Conservation (phyloP, 2,329 filamentous ascomycete species). For the Xylariomycetidae sp. region DNA sequence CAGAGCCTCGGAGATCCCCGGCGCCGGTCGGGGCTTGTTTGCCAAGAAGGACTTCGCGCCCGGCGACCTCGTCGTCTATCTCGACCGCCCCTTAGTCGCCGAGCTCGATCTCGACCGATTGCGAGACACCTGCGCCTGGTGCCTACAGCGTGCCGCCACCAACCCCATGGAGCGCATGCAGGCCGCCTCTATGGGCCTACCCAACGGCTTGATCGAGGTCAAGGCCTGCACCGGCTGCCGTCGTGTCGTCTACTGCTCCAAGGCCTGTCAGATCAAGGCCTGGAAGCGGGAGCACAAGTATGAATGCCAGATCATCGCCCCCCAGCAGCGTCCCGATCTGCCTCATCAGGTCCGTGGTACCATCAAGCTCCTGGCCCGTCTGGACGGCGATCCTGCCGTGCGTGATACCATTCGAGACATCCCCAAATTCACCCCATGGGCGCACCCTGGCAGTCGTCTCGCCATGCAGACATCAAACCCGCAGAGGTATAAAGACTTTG, state of each 20-base stretch:
- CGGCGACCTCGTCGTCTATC: conserved; percentile 16
- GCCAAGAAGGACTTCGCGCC: conserved; percentile 18
- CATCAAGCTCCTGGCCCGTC: conserved; percentile 21
- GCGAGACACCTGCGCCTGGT: conserved; percentile 24
- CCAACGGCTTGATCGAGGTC: conserved; percentile 16
- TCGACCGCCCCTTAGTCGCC: conserved; percentile 21
- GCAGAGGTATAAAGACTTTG: conserved; percentile 16
- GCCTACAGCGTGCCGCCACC: conserved; percentile 19
- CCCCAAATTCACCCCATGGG: conserved; percentile 15
- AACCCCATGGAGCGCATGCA: conserved; percentile 12
- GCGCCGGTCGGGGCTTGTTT: conserved; percentile 22
- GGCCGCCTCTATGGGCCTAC: conserved; percentile 21
- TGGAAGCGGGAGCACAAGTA: conserved; percentile 26
- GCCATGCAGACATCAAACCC: conserved; percentile 12
- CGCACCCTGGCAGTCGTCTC: conserved; percentile 8
- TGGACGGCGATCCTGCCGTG: conserved; percentile 15
- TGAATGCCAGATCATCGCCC: conserved; percentile 24
- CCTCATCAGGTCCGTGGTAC: conserved; percentile 17
- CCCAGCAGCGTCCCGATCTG: conserved; percentile 12
- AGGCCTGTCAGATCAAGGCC: conserved; percentile 21
- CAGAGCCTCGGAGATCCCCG: conserved; percentile 14
- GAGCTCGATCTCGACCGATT: conserved; percentile 18
- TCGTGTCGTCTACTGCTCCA: conserved; percentile 22
- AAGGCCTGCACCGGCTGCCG: conserved; percentile 21
- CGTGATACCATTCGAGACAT: conserved; percentile 11